Percentiles rank a stretch among this genome's conserved stretches.
Evolutionary conservation across 192 early-diverging fungal genomes (phyloP).

Genomic region (Coemansia sp.): DNA sequence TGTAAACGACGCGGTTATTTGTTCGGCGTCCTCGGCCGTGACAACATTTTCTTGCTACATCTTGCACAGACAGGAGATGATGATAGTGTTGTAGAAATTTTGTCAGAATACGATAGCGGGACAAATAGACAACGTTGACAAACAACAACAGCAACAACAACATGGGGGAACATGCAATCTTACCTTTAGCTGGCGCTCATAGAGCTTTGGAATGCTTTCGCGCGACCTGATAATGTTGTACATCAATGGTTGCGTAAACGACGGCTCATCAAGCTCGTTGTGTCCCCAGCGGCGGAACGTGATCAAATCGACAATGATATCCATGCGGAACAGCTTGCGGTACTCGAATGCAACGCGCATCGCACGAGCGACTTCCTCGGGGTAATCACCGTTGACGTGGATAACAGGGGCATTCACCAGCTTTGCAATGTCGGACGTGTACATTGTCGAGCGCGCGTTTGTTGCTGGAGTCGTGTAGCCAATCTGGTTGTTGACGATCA

Average conservation of each 20-base stretch:
- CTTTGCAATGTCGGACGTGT: slow-evolving; percentile 94
- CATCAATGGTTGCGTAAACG: slow-evolving; percentile 96
- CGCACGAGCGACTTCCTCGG: slow-evolving; percentile 90
- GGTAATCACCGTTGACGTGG: slow-evolving; percentile 95
- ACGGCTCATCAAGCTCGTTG: slow-evolving; percentile 97
- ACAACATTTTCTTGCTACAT: slow-evolving; percentile 30
- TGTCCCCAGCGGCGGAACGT: slow-evolving; percentile 97
- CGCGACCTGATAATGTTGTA: slow-evolving; percentile 90
- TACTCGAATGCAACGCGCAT: slow-evolving; percentile 86
- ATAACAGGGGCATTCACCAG: slow-evolving; percentile 95
- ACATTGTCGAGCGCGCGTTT: slow-evolving; percentile 89
- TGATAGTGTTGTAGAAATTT: too few species aligned
- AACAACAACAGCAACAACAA: not conserved
- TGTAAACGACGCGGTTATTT: slow-evolving; percentile 24
- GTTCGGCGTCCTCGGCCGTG: slow-evolving; percentile 27
- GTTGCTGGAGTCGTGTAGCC: slow-evolving; percentile 96
- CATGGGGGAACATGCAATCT: not conserved
- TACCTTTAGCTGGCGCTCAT: slow-evolving; percentile 76
- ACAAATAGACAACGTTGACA: too few species aligned
- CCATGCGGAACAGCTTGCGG: slow-evolving; percentile 91
- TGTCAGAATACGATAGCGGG: not conserved
- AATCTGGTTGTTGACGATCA: slow-evolving; percentile 98
- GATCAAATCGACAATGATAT: slow-evolving; percentile 93
- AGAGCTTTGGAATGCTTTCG: slow-evolving; percentile 81
- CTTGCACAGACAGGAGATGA: not conserved